Percentiles rank a stretch among this genome's conserved stretches.
phyloP scores from a whole-genome alignment of 257 asterid genomes.

The Haberlea rhodopensis region DNA sequence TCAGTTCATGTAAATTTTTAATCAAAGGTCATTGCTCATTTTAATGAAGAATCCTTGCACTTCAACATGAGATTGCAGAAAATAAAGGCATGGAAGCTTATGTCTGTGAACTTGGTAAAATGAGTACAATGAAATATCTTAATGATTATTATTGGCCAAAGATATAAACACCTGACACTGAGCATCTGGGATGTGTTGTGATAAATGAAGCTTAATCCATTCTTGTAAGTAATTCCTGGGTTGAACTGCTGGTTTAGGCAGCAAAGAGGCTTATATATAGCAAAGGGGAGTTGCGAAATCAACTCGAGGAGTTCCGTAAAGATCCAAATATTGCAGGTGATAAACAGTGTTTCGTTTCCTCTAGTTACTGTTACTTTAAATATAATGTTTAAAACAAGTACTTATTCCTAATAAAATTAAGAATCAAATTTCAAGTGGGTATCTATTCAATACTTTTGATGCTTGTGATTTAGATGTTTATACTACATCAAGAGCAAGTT shows the following conservation, averaged over 20 bases:
- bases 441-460: not conserved
- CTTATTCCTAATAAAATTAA: slow-evolving; percentile 10
- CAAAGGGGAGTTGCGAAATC: slow-evolving; percentile 61
- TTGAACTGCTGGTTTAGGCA: slow-evolving; percentile 50
- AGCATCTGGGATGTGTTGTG: slow-evolving; percentile 14
- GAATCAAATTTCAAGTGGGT: not conserved
- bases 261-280: slow-evolving; percentile 81
- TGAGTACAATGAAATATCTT: not conserved
- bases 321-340: slow-evolving; percentile 69
- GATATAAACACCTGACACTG: not conserved
- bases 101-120: not conserved
- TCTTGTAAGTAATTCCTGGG: slow-evolving; percentile 22
- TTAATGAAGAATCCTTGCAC: not conserved
- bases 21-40: too few species aligned
- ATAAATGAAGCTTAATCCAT: slow-evolving; percentile 9
- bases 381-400: slow-evolving; percentile 11
- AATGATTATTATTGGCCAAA: too few species aligned
- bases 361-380: slow-evolving; percentile 20
- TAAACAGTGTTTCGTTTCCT: slow-evolving; percentile 26
- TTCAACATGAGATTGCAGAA: not conserved
- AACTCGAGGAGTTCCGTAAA: slow-evolving; percentile 62
- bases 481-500: not conserved
- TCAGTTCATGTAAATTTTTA: too few species aligned
- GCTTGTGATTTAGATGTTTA: slow-evolving; percentile 5
- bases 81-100: not conserved